Evolutionary conservation across 164 flowering plant genomes (phyloP), one percentile per base, ranked within the genome.

Genomic region (Piper longum): DNA sequence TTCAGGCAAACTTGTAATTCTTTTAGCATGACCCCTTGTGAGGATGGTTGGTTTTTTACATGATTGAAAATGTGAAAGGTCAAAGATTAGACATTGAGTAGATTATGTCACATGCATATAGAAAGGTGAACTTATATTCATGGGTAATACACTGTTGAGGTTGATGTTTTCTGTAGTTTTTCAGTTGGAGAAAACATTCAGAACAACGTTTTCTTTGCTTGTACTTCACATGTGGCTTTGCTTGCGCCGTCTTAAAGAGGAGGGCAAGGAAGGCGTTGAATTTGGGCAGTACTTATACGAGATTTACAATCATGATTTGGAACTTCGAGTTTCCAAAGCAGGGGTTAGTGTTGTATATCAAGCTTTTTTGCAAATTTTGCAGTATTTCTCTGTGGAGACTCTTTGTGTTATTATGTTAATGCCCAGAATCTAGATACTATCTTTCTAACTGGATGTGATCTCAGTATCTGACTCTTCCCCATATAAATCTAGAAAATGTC

Each of bases 221-320:
- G 88, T 90, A 54, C 82, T 93, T 62, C 99, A 93, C 71, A 93
- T 85, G 96, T 93, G 99, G 99, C 83, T 93, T 62, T 82, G 76
- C 75, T 81, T 93, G 60, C 87, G 92, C 51, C 97, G 99, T 43
- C 76, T 93, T 74, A 90, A 88, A 81, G 88, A 83, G 72, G 97
- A 93, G 48, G 99, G 97, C 66, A 78, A 85, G 61, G 99, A 93
- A 69, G 99, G 97, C 65, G 86, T 76, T 80, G 91, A 90, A 64
- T 73, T 90, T 65, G 99, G 97, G 62, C 99, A 93, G 43, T 85
- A 88, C 77, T 19, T 93, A 64, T 93, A 88, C 66, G 99, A 93
- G 79, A 82, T 83, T 56, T 88, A 86, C 79, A 87, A 88, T 80
- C 99, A 93, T 77, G 97, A 93, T 72, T 72, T 88, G 64, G 99